phyloP scores from a whole-genome alignment of 2,329 filamentous ascomycete genomes.

The Calonectria honghensis region DNA sequence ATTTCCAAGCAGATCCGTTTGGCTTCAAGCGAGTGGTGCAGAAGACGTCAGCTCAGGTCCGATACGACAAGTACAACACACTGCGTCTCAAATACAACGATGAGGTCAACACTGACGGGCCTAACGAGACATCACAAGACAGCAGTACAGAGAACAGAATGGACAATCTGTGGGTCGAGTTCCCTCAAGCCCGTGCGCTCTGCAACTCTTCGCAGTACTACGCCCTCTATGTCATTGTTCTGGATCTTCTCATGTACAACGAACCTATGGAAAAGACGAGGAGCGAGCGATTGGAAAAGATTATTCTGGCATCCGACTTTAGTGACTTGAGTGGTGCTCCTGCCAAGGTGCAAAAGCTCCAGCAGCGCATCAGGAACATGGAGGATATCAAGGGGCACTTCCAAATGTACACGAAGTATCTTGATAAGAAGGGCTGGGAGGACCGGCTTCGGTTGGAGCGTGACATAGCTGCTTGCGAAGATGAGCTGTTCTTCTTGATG shows the following conservation, averaged over 20 bases:
- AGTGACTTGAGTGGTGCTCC: conserved; percentile 96
- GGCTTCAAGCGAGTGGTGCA: conserved; percentile 99
- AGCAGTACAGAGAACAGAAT: conserved; percentile 83
- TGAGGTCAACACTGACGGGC: conserved; percentile 83
- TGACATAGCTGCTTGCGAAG: conserved; percentile 91
- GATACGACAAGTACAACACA: conserved; percentile 99
- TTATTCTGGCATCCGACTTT: conserved; percentile 98
- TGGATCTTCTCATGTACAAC: conserved; percentile 96
- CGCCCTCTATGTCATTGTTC: conserved; percentile 97
- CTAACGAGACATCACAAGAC: conserved; percentile 69
- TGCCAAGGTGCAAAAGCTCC: conserved; percentile 92
- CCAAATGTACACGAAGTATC: conserved; percentile 90
- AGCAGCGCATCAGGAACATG: conserved; percentile 93
- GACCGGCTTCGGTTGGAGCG: conserved; percentile 92
- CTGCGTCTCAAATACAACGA: conserved; percentile 98
- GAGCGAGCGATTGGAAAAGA: conserved; percentile 95
- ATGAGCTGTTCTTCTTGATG: conserved; percentile 99
- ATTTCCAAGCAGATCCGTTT: conserved; percentile 94
- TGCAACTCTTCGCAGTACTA: conserved; percentile 99
- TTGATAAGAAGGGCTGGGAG: conserved; percentile 93
- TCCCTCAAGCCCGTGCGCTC: conserved; percentile 93
- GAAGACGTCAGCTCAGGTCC: conserved; percentile 93
- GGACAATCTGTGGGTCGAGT: conserved; percentile 97
- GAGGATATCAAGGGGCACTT: conserved; percentile 98
- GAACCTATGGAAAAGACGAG: conserved; percentile 98